These are phyloP conservation scores for Phtheirospermum japonicum DNA, from an alignment of 257 asterid species.

Conservation along the genomic window DNA sequence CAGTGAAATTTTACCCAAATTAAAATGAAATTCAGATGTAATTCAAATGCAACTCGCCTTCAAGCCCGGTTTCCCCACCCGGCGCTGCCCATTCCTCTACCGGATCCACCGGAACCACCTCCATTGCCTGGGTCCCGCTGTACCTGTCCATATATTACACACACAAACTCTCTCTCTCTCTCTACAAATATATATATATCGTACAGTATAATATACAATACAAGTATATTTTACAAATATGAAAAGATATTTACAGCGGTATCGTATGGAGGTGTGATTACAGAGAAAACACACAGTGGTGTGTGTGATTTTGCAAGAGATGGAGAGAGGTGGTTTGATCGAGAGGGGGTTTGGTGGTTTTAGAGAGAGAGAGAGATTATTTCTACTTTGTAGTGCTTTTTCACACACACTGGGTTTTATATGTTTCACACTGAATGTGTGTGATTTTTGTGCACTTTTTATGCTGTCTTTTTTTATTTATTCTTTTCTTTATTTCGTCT, in stretches of 20 bases:
- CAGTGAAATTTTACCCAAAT: conserved; percentile 38
- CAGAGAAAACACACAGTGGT: conserved; percentile 28
- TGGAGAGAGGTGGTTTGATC: conserved; percentile 32
- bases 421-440: conserved; percentile 35
- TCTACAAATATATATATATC: conserved; percentile 20
- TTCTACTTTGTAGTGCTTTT: conserved; percentile 26
- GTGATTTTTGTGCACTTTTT: conserved; percentile 39
- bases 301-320: conserved; percentile 14
- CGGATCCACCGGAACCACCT: conserved; percentile 59
- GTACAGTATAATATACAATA: conserved; percentile 25
- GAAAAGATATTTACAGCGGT: conserved; percentile 29
- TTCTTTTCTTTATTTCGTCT: too few species aligned
- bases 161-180: conserved; percentile 26
- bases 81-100: conserved; percentile 75
- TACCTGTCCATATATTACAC: conserved; percentile 48
- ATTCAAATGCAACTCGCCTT: conserved; percentile 60
- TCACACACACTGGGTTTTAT: conserved; percentile 25
- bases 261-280: conserved; percentile 15
- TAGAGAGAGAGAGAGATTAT: conserved; percentile 29
- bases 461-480: conserved; percentile 16
- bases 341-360: conserved; percentile 44
- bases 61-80: conserved; percentile 75
- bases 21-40: conserved; percentile 45
- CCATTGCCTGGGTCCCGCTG: conserved; percentile 56
- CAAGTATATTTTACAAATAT: conserved; percentile 16